Evolutionary conservation across 352 stramenopile species (phyloP).

Genomic region (Pythium apleroticum): DNA sequence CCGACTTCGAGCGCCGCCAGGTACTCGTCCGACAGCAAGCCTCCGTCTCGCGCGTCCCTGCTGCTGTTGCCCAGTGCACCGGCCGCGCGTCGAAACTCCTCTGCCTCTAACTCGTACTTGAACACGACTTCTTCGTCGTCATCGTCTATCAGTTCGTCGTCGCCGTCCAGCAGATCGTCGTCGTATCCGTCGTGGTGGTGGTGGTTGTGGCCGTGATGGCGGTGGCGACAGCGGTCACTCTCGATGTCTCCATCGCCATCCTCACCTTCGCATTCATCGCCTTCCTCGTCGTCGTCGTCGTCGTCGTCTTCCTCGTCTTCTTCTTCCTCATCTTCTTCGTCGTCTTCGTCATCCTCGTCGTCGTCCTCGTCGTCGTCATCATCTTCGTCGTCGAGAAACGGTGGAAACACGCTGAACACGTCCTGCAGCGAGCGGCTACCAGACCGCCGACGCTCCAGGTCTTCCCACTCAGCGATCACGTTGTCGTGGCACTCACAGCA

Average conservation of each 20-base stretch:
- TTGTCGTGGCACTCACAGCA: slow-evolving; percentile 87
- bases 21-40: slow-evolving; percentile 63
- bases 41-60: slow-evolving; percentile 21
- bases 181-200: slow-evolving; percentile 41
- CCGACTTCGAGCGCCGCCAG: slow-evolving; percentile 60
- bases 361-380: slow-evolving; percentile 65
- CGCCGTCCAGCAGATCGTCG: slow-evolving; percentile 14
- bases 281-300: slow-evolving; percentile 22
- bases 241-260: slow-evolving; percentile 29
- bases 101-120: slow-evolving; percentile 69
- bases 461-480: slow-evolving; percentile 79
- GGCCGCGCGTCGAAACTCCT: slow-evolving; percentile 28
- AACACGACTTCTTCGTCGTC: slow-evolving; percentile 72
- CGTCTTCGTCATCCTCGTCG: slow-evolving; percentile 50
- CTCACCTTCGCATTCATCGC: slow-evolving; percentile 11
- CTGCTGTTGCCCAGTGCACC: slow-evolving; percentile 2
- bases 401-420: slow-evolving; percentile 74
- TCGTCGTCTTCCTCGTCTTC: slow-evolving; percentile 30
- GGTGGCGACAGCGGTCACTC: slow-evolving; percentile 11
- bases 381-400: slow-evolving; percentile 70
- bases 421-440: slow-evolving; percentile 70
- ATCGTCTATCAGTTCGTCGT: slow-evolving; percentile 33
- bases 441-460: slow-evolving; percentile 65
- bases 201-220: slow-evolving; percentile 32
- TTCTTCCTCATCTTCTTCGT: slow-evolving; percentile 54